These are phyloP conservation scores for Penicillium malachiteum DNA, from an alignment of 495 filamentous ascomycete species.

Conservation along the genomic window DNA sequence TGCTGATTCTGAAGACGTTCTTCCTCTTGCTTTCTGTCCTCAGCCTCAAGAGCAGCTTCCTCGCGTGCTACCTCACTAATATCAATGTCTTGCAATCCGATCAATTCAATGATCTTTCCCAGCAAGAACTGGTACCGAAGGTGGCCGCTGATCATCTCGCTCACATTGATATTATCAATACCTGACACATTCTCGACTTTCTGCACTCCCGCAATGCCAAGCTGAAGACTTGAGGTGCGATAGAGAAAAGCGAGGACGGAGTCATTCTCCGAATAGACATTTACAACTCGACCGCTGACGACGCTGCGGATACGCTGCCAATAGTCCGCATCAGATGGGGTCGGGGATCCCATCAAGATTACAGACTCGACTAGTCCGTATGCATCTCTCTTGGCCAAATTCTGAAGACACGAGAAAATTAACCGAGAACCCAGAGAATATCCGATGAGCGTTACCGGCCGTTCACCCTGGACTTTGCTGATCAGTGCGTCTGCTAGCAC, in stretches of 20 bases:
- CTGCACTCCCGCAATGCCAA: slow-evolving; percentile 75
- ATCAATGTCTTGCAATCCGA: slow-evolving; percentile 67
- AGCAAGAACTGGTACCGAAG: slow-evolving; percentile 68
- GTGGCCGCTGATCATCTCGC: slow-evolving; percentile 69
- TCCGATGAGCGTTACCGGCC: slow-evolving; percentile 82
- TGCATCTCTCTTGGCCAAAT: slow-evolving; percentile 69
- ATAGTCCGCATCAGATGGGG: slow-evolving; percentile 61
- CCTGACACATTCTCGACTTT: slow-evolving; percentile 61
- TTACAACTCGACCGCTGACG: slow-evolving; percentile 70
- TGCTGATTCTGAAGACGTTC: slow-evolving; percentile 49
- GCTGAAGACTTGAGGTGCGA: slow-evolving; percentile 70
- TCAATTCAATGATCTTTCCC: slow-evolving; percentile 63
- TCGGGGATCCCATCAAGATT: slow-evolving; percentile 79
- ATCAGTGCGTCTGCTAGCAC: slow-evolving; percentile 86
- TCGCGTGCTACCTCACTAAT: slow-evolving; percentile 56
- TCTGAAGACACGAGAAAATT: slow-evolving; percentile 79
- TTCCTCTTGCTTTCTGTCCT: slow-evolving; percentile 52
- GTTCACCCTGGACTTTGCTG: slow-evolving; percentile 83
- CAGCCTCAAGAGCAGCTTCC: slow-evolving; percentile 55
- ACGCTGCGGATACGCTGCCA: slow-evolving; percentile 72
- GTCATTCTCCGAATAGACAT: slow-evolving; percentile 77
- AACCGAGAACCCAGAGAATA: slow-evolving; percentile 89
- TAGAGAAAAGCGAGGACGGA: slow-evolving; percentile 77
- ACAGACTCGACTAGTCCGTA: slow-evolving; percentile 87
- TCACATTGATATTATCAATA: slow-evolving; percentile 76